Evolutionary conservation across 768 basidiomycete genomes (phyloP), one percentile per base, ranked within the genome.

Genomic region (Pulveroboletus sp.): DNA sequence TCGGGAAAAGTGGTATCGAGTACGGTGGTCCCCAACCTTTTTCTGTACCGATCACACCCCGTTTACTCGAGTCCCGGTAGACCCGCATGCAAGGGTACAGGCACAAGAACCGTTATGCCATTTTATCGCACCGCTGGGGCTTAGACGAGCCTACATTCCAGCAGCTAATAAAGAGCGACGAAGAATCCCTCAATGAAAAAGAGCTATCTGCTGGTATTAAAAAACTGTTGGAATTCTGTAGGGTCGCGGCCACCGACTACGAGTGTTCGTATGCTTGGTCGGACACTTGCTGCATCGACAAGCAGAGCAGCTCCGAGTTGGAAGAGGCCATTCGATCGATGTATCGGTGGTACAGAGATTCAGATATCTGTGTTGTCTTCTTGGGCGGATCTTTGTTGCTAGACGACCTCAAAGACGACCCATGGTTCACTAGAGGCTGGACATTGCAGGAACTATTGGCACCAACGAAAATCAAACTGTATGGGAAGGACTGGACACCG

Each of bases 251-350:
- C 8, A 43, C 11, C 3, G 48, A 49, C 13, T 49, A 49, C 27
- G 21, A 16, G 10, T 49, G 48, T 20, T 10, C n/a, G 6, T 49
- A 49, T 14, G 48, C 32, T 19, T 49, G 48, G 48, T 38, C 36
- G 2, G 48, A 49, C 31, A 49, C 48, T 9, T 49, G 48, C 19
- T 49, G 48, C 24, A 49, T 49, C 23, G 37, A 49, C 31, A 43
- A 43, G n/a, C 24, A 43, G 36, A 49, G 48, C 41, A 49, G 48
- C 27, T 42, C 48, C 4, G 41, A 49, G 34, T 29, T 49, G 35
- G 40, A 42, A 37, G 47, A 49, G 36, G 48, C 48, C 2, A 49
- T 49, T 16, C 48, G 48, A 6, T 49, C 48, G 12, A 49, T 49
- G 48, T 49, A 43, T 11, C 35, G 48, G 11, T 49, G 48, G 48